Evolutionary conservation across 2,329 filamentous ascomycete species (phyloP).

Genomic region (Allantophomopsis lycopodina): DNA sequence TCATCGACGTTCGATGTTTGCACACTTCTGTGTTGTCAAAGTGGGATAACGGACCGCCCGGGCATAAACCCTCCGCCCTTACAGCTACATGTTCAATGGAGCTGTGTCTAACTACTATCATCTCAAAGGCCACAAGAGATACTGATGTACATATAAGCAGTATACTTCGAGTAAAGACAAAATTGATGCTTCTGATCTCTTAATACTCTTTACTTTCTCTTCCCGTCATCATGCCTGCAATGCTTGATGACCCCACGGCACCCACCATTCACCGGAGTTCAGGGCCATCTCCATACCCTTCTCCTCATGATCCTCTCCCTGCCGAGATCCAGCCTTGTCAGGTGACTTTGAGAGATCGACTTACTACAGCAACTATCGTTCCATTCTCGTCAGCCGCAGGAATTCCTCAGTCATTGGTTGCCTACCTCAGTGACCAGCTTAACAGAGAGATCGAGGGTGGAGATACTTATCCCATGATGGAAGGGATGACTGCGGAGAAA

Average conservation of each 20-base stretch:
- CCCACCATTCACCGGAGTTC: slow-evolving; percentile 39
- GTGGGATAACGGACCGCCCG: too few relatives aligned
- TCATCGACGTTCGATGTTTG: too few relatives aligned
- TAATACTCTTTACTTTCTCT: too few relatives aligned
- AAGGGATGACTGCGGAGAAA: slow-evolving; percentile 41
- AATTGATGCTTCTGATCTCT: too few relatives aligned
- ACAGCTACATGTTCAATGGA: too few relatives aligned
- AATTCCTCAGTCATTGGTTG: slow-evolving; percentile 46
- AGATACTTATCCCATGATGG: slow-evolving; percentile 60
- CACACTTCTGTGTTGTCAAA: too few relatives aligned
- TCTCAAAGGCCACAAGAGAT: too few relatives aligned
- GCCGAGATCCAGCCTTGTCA: slow-evolving; percentile 38
- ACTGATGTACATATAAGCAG: too few relatives aligned
- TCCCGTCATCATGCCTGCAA: slow-evolving; percentile 35
- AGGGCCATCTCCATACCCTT: slow-evolving; percentile 35
- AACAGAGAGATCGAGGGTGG: slow-evolving; percentile 62
- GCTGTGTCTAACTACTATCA: too few relatives aligned
- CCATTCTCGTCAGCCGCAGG: slow-evolving; percentile 48
- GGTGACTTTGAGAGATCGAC: slow-evolving; percentile 51
- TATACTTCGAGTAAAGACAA: too few relatives aligned
- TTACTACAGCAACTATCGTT: slow-evolving; percentile 54
- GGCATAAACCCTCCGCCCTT: too few relatives aligned
- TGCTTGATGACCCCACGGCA: slow-evolving; percentile 44
- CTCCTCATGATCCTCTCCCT: slow-evolving; percentile 28
- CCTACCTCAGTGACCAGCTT: slow-evolving; percentile 51